Evolutionary conservation across 139 green algal species (phyloP).

Genomic region (Axilococcus clingmanii): DNA sequence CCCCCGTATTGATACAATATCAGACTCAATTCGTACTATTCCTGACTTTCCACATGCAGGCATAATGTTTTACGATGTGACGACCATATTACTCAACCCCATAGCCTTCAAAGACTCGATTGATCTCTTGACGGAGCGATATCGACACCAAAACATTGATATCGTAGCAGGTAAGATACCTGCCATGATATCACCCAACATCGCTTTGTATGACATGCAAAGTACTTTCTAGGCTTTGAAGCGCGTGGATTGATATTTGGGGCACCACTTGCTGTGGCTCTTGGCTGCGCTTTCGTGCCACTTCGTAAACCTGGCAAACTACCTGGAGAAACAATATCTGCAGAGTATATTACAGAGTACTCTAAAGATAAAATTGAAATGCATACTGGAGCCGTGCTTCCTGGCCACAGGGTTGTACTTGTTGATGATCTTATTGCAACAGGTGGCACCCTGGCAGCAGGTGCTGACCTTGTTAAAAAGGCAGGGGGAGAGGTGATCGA

Average conservation of each 20-base stretch:
- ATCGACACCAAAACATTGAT: constrained; percentile 67
- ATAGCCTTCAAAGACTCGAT: constrained; percentile 73
- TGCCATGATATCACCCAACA: not conserved
- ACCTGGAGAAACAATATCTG: constrained; percentile 75
- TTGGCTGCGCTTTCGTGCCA: constrained; percentile 82
- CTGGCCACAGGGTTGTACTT: constrained; percentile 80
- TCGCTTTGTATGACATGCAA: not conserved
- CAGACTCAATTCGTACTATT: constrained; percentile 46
- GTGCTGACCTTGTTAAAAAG: constrained; percentile 68
- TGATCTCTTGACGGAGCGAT: constrained; percentile 70
- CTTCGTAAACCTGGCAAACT: constrained; percentile 97
- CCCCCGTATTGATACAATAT: constrained; percentile 10
- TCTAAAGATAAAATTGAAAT: constrained; percentile 94
- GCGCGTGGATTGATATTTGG: constrained; percentile 97
- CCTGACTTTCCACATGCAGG: constrained; percentile 84
- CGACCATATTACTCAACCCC: constrained; percentile 84
- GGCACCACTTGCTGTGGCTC: constrained; percentile 78
- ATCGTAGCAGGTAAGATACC: constrained; percentile 61
- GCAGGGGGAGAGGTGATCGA: constrained; percentile 70
- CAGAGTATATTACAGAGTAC: constrained; percentile 87
- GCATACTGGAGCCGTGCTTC: constrained; percentile 74
- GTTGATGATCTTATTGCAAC: constrained; percentile 98
- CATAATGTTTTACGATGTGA: constrained; percentile 96
- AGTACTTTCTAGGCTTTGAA: constrained; percentile 78
- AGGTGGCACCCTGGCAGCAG: constrained; percentile 82